A percentile compares a stretch with the other conserved stretches of the same genome.
Conservation (phyloP, 192 early-diverging fungal species). For the Rhizophlyctis rosea region DNA sequence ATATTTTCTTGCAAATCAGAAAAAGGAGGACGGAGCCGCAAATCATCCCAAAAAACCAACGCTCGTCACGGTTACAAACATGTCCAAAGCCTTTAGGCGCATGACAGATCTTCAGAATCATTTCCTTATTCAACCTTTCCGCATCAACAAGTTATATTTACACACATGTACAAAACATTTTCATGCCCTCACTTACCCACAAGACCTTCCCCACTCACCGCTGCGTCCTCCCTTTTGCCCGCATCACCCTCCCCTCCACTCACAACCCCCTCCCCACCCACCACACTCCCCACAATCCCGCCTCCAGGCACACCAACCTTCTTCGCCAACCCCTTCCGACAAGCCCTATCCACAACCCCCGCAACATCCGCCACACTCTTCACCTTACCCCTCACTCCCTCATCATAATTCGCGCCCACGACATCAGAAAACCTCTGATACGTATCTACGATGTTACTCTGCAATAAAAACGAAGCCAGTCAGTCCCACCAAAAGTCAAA, state of each 20-base stretch:
- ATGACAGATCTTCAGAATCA: too few relatives aligned
- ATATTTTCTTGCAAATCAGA: too few relatives aligned
- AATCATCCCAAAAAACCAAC: too few relatives aligned
- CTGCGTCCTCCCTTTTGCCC: neutral
- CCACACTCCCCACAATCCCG: neutral
- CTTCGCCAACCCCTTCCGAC: conserved; percentile 6
- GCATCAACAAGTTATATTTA: neutral
- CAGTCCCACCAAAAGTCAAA: conserved; percentile 3
- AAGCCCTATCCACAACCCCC: conserved; percentile 21
- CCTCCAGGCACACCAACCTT: neutral
- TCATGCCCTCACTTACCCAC: neutral
- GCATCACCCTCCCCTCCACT: neutral
- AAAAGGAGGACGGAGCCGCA: too few relatives aligned
- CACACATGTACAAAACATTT: neutral
- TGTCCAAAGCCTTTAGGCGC: too few relatives aligned
- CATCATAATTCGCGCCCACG: conserved; percentile 31
- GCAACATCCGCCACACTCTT: conserved; percentile 30
- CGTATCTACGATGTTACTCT: conserved; percentile 38
- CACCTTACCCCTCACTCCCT: conserved; percentile 24
- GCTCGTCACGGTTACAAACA: too few relatives aligned
- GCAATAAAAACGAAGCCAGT: neutral
- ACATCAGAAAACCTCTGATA: conserved; percentile 33
- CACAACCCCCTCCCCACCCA: neutral
- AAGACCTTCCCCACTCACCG: too few relatives aligned
- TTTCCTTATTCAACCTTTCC: neutral